Conservation (phyloP, 768 basidiomycete species). For the Termitomyces sp. region DNA sequence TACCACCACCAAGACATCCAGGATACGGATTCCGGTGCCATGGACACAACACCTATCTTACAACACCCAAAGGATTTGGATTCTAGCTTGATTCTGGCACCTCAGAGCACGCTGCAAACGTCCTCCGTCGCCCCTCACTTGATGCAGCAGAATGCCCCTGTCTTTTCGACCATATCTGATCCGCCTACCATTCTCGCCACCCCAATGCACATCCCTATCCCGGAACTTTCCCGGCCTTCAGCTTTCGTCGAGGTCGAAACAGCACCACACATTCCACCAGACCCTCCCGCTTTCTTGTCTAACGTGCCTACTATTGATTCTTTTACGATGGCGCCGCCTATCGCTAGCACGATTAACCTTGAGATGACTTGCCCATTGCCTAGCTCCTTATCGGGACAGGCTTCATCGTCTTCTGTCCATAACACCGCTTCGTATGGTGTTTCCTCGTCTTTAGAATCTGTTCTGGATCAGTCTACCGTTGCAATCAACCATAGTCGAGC, state of each 20-base stretch:
- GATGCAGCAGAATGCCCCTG: slow-evolving; percentile 25
- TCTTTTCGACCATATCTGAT: slow-evolving; percentile 28
- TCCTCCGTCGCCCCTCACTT: slow-evolving; percentile 18
- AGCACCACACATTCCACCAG: slow-evolving; percentile 19
- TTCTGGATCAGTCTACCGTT: slow-evolving; percentile 32
- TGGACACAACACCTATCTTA: slow-evolving; percentile 30
- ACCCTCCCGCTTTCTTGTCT: slow-evolving; percentile 33
- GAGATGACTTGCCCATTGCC: slow-evolving; percentile 31
- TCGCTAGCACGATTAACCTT: slow-evolving; percentile 30
- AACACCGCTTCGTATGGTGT: slow-evolving; percentile 31
- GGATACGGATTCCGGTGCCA: slow-evolving; percentile 20
- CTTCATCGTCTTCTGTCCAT: slow-evolving; percentile 32
- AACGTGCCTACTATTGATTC: slow-evolving; percentile 32
- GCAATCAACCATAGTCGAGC: slow-evolving; percentile 30
- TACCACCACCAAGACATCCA: slow-evolving; percentile 29
- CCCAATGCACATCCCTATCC: slow-evolving; percentile 33
- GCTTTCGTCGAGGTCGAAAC: slow-evolving; percentile 29
- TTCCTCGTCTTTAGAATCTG: slow-evolving; percentile 39
- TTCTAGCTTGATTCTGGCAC: slow-evolving; percentile 16
- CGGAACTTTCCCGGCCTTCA: slow-evolving; percentile 27
- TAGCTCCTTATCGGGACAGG: slow-evolving; percentile 27
- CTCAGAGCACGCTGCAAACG: slow-evolving; percentile 14
- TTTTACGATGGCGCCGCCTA: slow-evolving; percentile 23
- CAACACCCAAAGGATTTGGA: slow-evolving; percentile 21
- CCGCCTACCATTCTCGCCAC: slow-evolving; percentile 16